Base-by-base conservation (phyloP, 2,329 filamentous ascomycete species). In the Shiraia sp. region DNA sequence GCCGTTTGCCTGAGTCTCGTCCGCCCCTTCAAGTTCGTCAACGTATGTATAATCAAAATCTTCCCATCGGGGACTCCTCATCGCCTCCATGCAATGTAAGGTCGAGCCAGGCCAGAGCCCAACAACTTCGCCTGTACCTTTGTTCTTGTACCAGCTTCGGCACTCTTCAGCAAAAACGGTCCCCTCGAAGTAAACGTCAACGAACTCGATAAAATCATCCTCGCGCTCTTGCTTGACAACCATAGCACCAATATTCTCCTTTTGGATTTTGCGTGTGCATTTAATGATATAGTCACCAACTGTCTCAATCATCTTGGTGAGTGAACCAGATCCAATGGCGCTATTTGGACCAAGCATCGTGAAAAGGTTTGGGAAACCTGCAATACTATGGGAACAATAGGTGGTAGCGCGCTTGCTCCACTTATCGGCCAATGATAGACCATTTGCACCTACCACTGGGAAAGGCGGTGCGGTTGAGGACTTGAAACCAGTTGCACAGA, bases 401-500 rank as follows among this genome's bases (percentile, higher is more conserved):
- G 43, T 61, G 15, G 42, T 43, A 2, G 68, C 50, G 42, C 69
- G 54, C 36, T 61, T 34, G 33, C 58, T 40, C 72, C 72, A 67
- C 54, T 69, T 58, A 15, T 63, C 27, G 14, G 49, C 44, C 15
- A 75, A 40, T 30, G 66, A 40, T 3, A 61, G 46, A 16, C 56
- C 58, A 16, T 63, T 43, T 8, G 46, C 36, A 19, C 70, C 71
- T 2, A 41, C 56, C 3, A 73, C 40, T 4, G 62, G 63, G 56
- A 73, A 75, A 3, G 68, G 68, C 2, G 72, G 71, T 4, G 68
- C 57, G 10, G 66, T 55, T 13, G 59, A 61, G 19, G 66, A 49
- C 48, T 73, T 62, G 60, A 74, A 75, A 25, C 73, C 74, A 2
- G 73, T 75, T 8, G 73, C 72, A 49, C 71, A 75, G 43, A 76